Evolutionary conservation across 495 filamentous ascomycete species (phyloP), one percentile per base, ranked within the genome.

Genomic region (Margaritispora aquatica): DNA sequence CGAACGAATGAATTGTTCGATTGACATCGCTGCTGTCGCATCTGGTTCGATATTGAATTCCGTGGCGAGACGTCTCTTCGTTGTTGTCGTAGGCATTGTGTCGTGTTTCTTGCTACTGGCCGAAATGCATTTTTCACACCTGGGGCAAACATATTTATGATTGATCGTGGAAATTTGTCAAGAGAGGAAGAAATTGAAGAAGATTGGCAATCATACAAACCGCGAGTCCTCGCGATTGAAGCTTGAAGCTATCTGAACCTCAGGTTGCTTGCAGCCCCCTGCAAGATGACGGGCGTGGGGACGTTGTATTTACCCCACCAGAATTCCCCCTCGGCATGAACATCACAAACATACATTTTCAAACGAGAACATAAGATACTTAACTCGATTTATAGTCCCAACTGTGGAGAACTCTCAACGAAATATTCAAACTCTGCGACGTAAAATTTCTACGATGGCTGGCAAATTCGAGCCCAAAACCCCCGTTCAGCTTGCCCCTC

Each of bases 401-500:
- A n/a, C n/a, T n/a, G n/a, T n/a, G n/a, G n/a, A n/a, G n/a, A n/a
- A n/a, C n/a, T n/a, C n/a, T n/a, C n/a, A n/a, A n/a, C n/a, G n/a
- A n/a, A n/a, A n/a, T n/a, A n/a, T n/a, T n/a, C n/a, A n/a, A n/a
- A n/a, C n/a, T n/a, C n/a, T n/a, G n/a, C n/a, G n/a, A n/a, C n/a
- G n/a, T n/a, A n/a, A n/a, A n/a, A n/a, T n/a, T 17, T n/a, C 38
- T 17, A 67, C 58, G 27, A 84, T 86, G 78, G 69, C 81, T 19
- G 85, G 83, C 64, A 88, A 84, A 56, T 97, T 97, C 69, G 84
- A 86, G 60, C 94, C 94, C 59, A 97, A 96, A 73, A 75, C 79
- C 11, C 85, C 91, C 19, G 87, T 96, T 55, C 72, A 86, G 63
- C 84, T 99, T 50, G 78, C 86, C 53, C 89, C 91, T 46, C 94